Base-by-base conservation (phyloP, 106 monocot species). In the Iris macrosiphon region DNA sequence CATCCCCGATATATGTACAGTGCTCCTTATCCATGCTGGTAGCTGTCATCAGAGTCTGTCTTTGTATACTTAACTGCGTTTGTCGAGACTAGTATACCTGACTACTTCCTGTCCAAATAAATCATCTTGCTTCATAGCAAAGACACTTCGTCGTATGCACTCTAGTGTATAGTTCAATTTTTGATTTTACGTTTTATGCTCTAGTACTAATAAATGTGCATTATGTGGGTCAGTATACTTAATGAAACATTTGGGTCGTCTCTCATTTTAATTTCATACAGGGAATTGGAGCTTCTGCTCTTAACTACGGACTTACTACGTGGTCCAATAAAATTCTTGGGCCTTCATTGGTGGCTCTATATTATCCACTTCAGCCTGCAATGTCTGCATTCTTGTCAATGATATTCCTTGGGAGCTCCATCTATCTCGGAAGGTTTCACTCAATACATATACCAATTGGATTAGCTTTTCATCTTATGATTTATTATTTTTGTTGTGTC, bases 291-390 rank as follows among this genome's bases (percentile, higher is more conserved):
- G 75, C 79, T 26, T 88, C 87, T 43, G 82, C 80, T 64, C 14
- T 88, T 11, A 82, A 69, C 50, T 82, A 82, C 61, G 82, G 75
- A 10, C 48, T 88, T 23, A 69, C 72, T 67, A 88, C 87, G 6
- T 82, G 82, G 87, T 71, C 64, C 46, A 88, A 82, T 49, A 80
- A 82, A 56, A 74, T 92, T 39, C 18, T 86, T 41, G 92, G 92
- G n/a, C 92, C 85, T 43, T 62, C 92, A 24, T 22, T 92, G 59
- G 82, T 92, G 10, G 66, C 92, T 65, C 58, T 92, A 7, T 86
- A 86, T 68, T 67, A 63, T 62, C 92, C 92, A 43, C 86, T 92
- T 50, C 86, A 86, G 56, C 86, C 92, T 35, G 73, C 59, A 27
- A 64, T 67, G 47, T 86, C 92, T 18, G 66, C 92, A 10, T 34